These are phyloP conservation scores for Lactarius quietus DNA, from an alignment of 768 basidiomycete genomes.

Conservation along the genomic window DNA sequence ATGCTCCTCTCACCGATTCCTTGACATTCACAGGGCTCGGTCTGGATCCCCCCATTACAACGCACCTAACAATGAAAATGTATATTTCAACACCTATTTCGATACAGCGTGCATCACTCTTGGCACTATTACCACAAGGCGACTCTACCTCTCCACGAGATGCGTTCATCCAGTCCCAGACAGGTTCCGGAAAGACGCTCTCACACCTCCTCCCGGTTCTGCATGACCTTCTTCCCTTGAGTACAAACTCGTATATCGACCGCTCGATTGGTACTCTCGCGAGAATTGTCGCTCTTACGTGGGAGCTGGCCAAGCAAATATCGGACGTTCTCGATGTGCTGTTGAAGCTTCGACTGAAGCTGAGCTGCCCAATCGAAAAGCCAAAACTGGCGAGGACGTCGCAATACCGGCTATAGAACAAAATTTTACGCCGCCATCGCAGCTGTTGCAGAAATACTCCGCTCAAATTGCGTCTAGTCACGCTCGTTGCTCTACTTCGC, in stretches of 20 bases:
- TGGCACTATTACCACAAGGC: conserved; percentile 54
- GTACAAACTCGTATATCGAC: conserved; percentile 88
- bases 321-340: conserved; percentile 88
- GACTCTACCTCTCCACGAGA: conserved; percentile 49
- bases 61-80: conserved; percentile 80
- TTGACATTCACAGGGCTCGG: conserved; percentile 82
- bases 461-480: conserved; percentile 90
- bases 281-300: conserved; percentile 90
- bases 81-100: conserved; percentile 81
- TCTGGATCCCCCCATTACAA: conserved; percentile 72
- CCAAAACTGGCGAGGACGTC: conserved; percentile 26
- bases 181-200: conserved; percentile 95
- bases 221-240: conserved; percentile 88
- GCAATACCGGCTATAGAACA: conserved; percentile 34
- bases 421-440: conserved; percentile 90
- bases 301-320: conserved; percentile 95
- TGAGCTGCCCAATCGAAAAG: conserved; percentile 35
- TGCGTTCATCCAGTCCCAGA: conserved; percentile 93
- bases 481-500: too few species aligned
- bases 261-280: conserved; percentile 93
- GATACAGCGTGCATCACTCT: conserved; percentile 73
- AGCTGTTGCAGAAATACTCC: conserved; percentile 90
- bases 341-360: conserved; percentile 63
- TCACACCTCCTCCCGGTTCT: conserved; percentile 93
- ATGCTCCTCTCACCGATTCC: conserved; percentile 73